Base-by-base conservation (phyloP, 202 grass and related monocot genomes). In the Setaria italica region DNA sequence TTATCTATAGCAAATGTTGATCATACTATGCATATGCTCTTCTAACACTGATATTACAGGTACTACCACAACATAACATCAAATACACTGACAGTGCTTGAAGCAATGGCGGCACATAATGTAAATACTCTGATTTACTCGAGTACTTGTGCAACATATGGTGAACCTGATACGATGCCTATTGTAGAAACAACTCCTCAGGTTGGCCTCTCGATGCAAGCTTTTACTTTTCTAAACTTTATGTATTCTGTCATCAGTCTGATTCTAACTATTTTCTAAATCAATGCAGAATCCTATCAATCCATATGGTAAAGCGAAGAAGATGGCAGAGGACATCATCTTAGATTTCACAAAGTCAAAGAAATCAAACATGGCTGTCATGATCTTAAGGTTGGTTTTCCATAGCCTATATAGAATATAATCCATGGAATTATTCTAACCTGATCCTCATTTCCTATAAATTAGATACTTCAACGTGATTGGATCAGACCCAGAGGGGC, bases 51-150 rank as follows among this genome's bases (percentile, higher is more conserved):
- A 53, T 77, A 45, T 86, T 54, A 89, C 86, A 95, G 93, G 86
- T 95, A 95, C 62, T 95, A 95, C 71, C 93, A 95, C 81, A 95
- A 95, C 85, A 95, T 95, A 85, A 92, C 93, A 72, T 82, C 93
- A 74, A 95, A 92, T 79, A 95, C 90, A 6, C 70, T 95, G 66
- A 82, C 82, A 45, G 85, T 95, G 58, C 93, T 95, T 48, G 90
- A 95, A 85, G 90, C 90, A 41, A 95, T 95, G 93, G 82, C 90
- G 12, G 77, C 88, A 54, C 67, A 92, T 76, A 88, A 88, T 67
- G 90, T 95, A 13, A 95, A 89, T 77, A 92, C 93, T 85, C 77
- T 95, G 53, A 90, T 95, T 82, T 95, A 95, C 56, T 95, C 88
- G 1, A 95, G 93, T 67, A 95, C 93, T n/a, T 95, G 93, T 87